phyloP scores from a whole-genome alignment of 352 stramenopile species.

The Pythium utonaiense region DNA sequence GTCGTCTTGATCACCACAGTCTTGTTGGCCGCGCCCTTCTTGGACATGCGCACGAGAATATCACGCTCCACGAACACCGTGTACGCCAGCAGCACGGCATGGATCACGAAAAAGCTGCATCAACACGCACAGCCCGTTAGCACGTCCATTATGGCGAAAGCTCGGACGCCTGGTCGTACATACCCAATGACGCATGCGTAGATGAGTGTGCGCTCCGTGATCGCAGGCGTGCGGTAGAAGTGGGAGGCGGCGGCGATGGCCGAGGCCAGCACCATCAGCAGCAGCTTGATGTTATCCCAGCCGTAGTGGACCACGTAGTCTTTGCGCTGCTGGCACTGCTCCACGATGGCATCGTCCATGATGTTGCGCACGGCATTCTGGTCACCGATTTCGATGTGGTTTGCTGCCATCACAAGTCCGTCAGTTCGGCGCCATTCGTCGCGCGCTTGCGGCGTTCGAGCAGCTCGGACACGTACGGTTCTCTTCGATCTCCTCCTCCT shows the following conservation, averaged over 20 bases:
- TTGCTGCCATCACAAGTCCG: conserved; percentile 28
- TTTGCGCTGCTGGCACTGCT: conserved; percentile 63
- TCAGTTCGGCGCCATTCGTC: neutral
- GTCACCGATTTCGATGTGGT: conserved; percentile 73
- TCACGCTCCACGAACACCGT: conserved; percentile 74
- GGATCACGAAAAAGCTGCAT: conserved; percentile 77
- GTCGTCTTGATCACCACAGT: conserved; percentile 59
- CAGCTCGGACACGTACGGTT: conserved; percentile 40
- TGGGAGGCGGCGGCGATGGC: conserved; percentile 61
- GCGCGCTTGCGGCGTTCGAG: neutral
- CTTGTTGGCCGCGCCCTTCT: conserved; percentile 36
- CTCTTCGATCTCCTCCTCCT: conserved; percentile 50
- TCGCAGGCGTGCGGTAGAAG: conserved; percentile 58
- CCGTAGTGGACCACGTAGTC: conserved; percentile 65
- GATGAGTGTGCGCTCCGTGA: conserved; percentile 64
- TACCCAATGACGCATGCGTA: conserved; percentile 68
- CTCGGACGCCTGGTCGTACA: conserved; percentile 2
- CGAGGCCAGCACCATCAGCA: conserved; percentile 70
- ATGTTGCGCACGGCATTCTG: conserved; percentile 87
- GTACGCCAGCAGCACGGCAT: conserved; percentile 70
- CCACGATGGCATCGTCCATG: conserved; percentile 74
- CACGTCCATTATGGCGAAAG: neutral
- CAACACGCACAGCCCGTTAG: neutral
- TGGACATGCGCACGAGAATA: conserved; percentile 67
- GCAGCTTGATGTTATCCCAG: conserved; percentile 82